Evolutionary conservation across 257 asterid genomes (phyloP).

Genomic region (Ilex asprella): DNA sequence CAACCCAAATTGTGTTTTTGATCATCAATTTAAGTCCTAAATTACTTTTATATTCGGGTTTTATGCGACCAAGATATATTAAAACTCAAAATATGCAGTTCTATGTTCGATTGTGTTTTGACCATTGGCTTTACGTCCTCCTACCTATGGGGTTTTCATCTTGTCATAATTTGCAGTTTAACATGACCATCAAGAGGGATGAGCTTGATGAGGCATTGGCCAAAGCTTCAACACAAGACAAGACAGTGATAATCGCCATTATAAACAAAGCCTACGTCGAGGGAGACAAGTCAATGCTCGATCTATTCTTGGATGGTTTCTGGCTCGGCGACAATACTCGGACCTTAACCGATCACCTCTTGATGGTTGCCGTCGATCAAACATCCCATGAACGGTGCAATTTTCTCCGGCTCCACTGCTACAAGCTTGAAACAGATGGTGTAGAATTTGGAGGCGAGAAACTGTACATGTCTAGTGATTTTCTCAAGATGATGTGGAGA

Average conservation of each 20-base stretch:
- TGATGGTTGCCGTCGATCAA: slow-evolving; percentile 44
- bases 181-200: slow-evolving; percentile 9
- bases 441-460: slow-evolving; percentile 35
- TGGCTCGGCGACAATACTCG: slow-evolving; percentile 43
- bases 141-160: no score
- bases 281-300: slow-evolving; percentile 43
- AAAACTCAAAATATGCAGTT: no score
- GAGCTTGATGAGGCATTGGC: slow-evolving; percentile 28
- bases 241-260: slow-evolving; percentile 36
- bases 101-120: no score
- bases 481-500: slow-evolving; percentile 49
- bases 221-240: slow-evolving; percentile 22
- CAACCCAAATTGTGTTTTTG: no score
- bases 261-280: slow-evolving; percentile 44
- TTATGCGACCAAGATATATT: no score
- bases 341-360: slow-evolving; percentile 15
- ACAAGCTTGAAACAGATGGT: slow-evolving; percentile 37
- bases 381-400: slow-evolving; percentile 35
- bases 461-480: slow-evolving; percentile 35
- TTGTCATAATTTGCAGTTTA: background rate
- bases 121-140: no score
- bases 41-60: no score
- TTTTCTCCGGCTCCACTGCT: slow-evolving; percentile 37
- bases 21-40: no score
- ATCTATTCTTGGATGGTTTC: slow-evolving; percentile 46